A percentile compares a stretch with the other conserved stretches of the same genome.
These are phyloP conservation scores for Sclerotinia subarctica DNA, from an alignment of 2,329 filamentous ascomycete species.

Conservation along the genomic window DNA sequence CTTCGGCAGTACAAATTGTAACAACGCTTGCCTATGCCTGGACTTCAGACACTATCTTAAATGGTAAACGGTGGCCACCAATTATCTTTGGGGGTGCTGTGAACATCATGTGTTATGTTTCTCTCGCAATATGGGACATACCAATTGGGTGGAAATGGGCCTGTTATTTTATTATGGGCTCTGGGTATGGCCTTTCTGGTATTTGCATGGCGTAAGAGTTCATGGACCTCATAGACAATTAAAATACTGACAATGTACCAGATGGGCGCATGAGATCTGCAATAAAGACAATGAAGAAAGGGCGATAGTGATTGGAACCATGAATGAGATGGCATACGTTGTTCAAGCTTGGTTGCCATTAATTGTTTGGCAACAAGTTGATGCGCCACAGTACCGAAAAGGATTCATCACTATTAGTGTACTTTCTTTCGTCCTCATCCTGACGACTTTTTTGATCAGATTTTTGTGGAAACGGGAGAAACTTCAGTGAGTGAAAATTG, in stretches of 20 bases:
- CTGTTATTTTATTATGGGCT: conserved; percentile 51
- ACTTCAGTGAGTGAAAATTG: not conserved
- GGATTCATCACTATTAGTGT: conserved; percentile 56
- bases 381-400: conserved; percentile 58
- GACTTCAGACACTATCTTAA: conserved; percentile 32
- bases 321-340: conserved; percentile 69
- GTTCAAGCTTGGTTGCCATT: conserved; percentile 68
- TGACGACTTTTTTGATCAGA: conserved; percentile 21
- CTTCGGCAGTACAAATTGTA: conserved; percentile 31
- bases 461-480: conserved; percentile 23
- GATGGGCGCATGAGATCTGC: conserved; percentile 55
- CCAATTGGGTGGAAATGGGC: conserved; percentile 59
- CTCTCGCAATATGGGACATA: conserved; percentile 47
- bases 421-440: conserved; percentile 41
- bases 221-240: not conserved
- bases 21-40: conserved; percentile 36
- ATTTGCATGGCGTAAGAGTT: conserved; percentile 44
- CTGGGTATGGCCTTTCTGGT: conserved; percentile 40
- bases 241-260: conserved; percentile 22
- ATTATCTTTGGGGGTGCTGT: conserved; percentile 52
- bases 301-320: conserved; percentile 60
- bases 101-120: conserved; percentile 20
- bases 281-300: conserved; percentile 60
- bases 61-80: conserved; percentile 34
- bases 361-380: conserved; percentile 62